Evolutionary conservation across 1,284 basidiomycete genomes (phyloP), one percentile per base, ranked within the genome.

Genomic region (Pyrrhoderma noxium): DNA sequence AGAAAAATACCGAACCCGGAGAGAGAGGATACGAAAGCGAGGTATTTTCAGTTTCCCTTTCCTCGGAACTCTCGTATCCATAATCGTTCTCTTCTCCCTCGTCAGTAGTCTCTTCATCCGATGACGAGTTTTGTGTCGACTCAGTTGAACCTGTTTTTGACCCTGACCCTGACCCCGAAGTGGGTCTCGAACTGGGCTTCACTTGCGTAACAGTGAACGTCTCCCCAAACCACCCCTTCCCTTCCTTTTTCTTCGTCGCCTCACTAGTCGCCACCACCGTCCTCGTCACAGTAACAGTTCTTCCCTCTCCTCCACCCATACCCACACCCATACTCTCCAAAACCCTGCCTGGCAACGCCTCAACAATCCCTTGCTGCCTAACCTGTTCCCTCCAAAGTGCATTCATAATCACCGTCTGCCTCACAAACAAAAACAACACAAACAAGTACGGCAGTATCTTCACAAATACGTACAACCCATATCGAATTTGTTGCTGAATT

Each of bases 161-260:
- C n/a, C n/a, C n/a, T n/a, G n/a, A n/a, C n/a, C n/a, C n/a, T n/a
- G n/a, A n/a, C n/a, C n/a, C n/a, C n/a, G n/a, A n/a, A n/a, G n/a
- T n/a, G n/a, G n/a, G n/a, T n/a, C n/a, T n/a, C n/a, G 27, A 11
- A 31, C 27, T 31, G 19, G 52, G 52, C 16, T 34, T n/a, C 25
- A 45, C 45, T 19, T 50, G 46, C 0, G 52, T 49, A 3, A 54
- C 37, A 11, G 52, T 54, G 25, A 44, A 52, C 23, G 48, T 36
- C 36, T 52, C 52, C 36, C 53, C 49, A 21, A 46, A 45, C 48
- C 43, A 48, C 34, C 45, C 49, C 44, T 46, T 45, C 27, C 44
- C 37, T 3, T 23, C 21, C 18, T 53, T 47, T n/a, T 54, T 23
- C 36, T 43, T 53, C 41, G 36, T 16, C 27, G 42, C 42, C n/a